Base-by-base conservation (phyloP, 2,329 filamentous ascomycete species). In the Nannizzia gypsea region DNA sequence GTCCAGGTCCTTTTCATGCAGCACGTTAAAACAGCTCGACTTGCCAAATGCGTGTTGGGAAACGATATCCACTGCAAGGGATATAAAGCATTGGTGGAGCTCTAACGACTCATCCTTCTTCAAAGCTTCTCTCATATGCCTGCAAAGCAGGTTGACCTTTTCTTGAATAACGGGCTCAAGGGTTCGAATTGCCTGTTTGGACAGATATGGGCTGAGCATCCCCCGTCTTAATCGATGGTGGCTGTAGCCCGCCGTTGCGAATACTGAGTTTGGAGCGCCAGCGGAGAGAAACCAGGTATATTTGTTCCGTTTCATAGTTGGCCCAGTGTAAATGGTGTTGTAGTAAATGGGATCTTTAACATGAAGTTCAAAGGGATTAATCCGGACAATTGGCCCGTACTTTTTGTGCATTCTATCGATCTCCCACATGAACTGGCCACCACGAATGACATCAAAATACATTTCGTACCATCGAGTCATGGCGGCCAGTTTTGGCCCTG, bases 131-230 rank as follows among this genome's bases (percentile, higher is more conserved):
- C 5, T 22, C 17, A 57, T 38, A 44, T 57, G 56, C 15, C 48
- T 50, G 57, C 57, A 59, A 6, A 65, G 68, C 3, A 54, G 60
- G 3, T 59, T 48, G 5, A 65, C 44, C 26, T 64, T 60, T 2
- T 58, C 57, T 13, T 58, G 64, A 20, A 67, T 63, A 2, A 62
- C 54, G 3, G 63, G 62, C 48, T 63, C 63, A 15, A 64, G 65
- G 9, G 24, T 62, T 31, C 34, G 48, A 24, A 67, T 64, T 1
- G 62, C 57, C 34, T 55, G 26, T 28, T 59, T 57, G 8, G 67
- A 66, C 58, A 68, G 68, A 62, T 65, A 67, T 9, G 63, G 62
- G 46, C 60, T 66, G 40, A 68, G 63, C 13, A 64, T 63, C 38
- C 64, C 64, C 28, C 66, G 59, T 28, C 66, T 61, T 8, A 63